Percentiles rank a stretch among this genome's conserved stretches.
phyloP scores from a whole-genome alignment of 805 yeast species.

The Hanseniaspora jakobsenii region DNA sequence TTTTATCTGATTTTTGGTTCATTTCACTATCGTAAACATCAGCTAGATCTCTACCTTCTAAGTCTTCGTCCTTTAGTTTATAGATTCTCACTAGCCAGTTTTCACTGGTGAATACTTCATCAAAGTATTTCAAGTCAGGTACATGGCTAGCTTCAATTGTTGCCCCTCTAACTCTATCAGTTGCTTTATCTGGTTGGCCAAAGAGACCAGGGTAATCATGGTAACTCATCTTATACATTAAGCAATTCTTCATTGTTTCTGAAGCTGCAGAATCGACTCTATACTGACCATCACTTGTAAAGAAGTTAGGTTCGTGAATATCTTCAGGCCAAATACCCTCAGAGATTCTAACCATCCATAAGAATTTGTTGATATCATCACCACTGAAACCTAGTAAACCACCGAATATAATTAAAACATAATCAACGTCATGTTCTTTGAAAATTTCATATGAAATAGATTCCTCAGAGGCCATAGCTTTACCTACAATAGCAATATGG shows the following conservation, averaged over 20 bases:
- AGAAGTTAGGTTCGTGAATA: constrained; percentile 70
- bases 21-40: constrained; percentile 46
- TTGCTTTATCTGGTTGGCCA: constrained; percentile 41
- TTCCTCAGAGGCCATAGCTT: constrained; percentile 87
- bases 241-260: constrained; percentile 70
- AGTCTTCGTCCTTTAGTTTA: constrained; percentile 79
- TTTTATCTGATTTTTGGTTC: constrained; percentile 30
- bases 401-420: constrained; percentile 85
- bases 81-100: constrained; percentile 95
- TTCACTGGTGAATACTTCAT: constrained; percentile 89
- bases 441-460: constrained; percentile 79
- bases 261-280: constrained; percentile 74
- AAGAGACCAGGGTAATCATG: constrained; percentile 69
- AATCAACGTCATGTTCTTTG: constrained; percentile 87
- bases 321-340: constrained; percentile 99
- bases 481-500: constrained; percentile 97
- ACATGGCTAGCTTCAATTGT: constrained; percentile 41
- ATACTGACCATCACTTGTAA: constrained; percentile 78
- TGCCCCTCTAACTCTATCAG: constrained; percentile 85
- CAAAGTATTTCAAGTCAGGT: constrained; percentile 58
- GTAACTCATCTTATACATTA: constrained; percentile 91
- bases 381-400: constrained; percentile 89
- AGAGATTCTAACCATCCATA: constrained; percentile 98
- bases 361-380: constrained; percentile 88
- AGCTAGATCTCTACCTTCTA: constrained; percentile 65